Evolutionary conservation across 2,329 filamentous ascomycete genomes (phyloP).

Genomic region (Huntiella decipiens): DNA sequence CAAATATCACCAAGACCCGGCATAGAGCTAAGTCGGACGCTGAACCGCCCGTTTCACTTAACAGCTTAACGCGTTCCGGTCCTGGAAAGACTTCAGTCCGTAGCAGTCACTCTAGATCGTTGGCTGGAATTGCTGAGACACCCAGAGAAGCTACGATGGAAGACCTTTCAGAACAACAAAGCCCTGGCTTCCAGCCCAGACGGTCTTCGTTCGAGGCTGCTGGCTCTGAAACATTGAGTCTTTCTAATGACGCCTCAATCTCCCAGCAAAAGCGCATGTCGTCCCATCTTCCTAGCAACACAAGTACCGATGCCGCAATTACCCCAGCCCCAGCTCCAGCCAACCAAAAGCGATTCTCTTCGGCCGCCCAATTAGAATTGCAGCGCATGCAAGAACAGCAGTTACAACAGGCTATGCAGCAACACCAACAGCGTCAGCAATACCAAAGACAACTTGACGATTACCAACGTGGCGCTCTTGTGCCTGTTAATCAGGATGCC

Average conservation of each 20-base stretch:
- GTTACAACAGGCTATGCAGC: background rate
- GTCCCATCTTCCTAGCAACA: background rate
- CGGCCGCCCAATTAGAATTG: background rate
- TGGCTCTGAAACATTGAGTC: slow-evolving; percentile 7
- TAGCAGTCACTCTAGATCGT: slow-evolving; percentile 30
- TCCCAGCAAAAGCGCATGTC: background rate
- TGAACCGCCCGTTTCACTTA: slow-evolving; percentile 18
- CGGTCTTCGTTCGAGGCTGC: slow-evolving; percentile 6
- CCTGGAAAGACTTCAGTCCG: slow-evolving; percentile 34
- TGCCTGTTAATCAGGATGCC: background rate
- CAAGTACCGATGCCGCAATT: background rate
- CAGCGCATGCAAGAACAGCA: slow-evolving; percentile 1
- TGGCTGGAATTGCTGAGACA: slow-evolving; percentile 38
- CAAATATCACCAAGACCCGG: slow-evolving; percentile 30
- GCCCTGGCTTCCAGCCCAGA: background rate
- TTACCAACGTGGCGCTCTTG: background rate
- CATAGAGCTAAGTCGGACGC: slow-evolving; percentile 28
- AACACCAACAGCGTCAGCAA: slow-evolving; percentile 1
- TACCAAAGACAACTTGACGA: background rate
- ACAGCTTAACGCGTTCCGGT: slow-evolving; percentile 29
- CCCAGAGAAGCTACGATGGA: slow-evolving; percentile 22
- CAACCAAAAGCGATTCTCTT: background rate
- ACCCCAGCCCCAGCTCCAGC: background rate
- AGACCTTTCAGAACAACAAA: slow-evolving; percentile 5
- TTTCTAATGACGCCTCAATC: background rate